phyloP scores from a whole-genome alignment of 2,329 filamentous ascomycete species.

The Aspergillus spinulosporus region DNA sequence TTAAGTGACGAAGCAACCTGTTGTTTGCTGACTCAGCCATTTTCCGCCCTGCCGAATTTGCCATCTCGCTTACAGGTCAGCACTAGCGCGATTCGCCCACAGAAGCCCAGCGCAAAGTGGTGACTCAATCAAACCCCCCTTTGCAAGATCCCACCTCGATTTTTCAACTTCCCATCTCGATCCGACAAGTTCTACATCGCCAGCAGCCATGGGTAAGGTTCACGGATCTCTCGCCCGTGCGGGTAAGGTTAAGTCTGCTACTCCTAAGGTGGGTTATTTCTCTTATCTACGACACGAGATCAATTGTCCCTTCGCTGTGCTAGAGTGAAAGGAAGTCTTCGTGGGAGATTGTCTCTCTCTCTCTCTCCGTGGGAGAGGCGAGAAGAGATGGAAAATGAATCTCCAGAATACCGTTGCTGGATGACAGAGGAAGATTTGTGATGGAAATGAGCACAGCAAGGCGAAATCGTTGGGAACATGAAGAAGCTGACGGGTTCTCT shows the following conservation, averaged over 20 bases:
- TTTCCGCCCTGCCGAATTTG: slow-evolving; percentile 11
- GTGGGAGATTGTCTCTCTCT: too few species aligned
- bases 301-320: too few species aligned
- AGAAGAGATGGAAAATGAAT: too few species aligned
- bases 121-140: slow-evolving; percentile 17
- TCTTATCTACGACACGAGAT: background rate
- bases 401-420: background rate
- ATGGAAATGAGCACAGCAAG: background rate
- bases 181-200: slow-evolving; percentile 33
- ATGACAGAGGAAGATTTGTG: background rate
- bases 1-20: too few species aligned
- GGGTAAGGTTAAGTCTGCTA: slow-evolving; percentile 28
- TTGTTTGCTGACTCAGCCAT: slow-evolving; percentile 7
- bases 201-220: slow-evolving; percentile 82
- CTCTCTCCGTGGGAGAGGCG: too few species aligned
- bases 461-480: background rate
- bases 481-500: slow-evolving; percentile 13
- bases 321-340: too few species aligned
- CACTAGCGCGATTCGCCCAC: slow-evolving; percentile 24
- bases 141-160: slow-evolving; percentile 9
- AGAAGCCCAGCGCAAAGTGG: slow-evolving; percentile 15
- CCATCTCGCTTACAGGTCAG: slow-evolving; percentile 23
- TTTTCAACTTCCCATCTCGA: slow-evolving; percentile 23
- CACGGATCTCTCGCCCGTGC: slow-evolving; percentile 66
- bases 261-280: slow-evolving; percentile 21